A percentile compares a stretch with the other conserved stretches of the same genome.
phyloP scores from a whole-genome alignment of 2,329 filamentous ascomycete genomes.

The Alternaria incomplexa region DNA sequence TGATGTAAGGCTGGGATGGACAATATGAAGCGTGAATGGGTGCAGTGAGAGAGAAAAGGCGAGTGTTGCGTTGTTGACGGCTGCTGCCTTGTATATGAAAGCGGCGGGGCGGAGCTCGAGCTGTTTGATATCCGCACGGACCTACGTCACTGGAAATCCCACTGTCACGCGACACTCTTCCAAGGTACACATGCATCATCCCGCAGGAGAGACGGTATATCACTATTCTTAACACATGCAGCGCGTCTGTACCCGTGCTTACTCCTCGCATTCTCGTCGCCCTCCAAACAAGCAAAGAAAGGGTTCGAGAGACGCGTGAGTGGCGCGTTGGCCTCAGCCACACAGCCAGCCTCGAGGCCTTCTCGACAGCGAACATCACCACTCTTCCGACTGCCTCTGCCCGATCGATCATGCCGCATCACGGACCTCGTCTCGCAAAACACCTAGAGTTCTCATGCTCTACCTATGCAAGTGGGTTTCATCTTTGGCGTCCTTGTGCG shows the following conservation, averaged over 20 bases:
- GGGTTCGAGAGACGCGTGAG: neutral
- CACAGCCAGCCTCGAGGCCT: neutral
- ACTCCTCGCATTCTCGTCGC: neutral
- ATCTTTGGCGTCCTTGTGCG: neutral
- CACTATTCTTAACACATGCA: neutral
- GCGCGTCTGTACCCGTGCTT: neutral
- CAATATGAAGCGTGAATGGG: neutral
- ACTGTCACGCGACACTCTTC: constrained; percentile 6
- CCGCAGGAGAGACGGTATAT: neutral
- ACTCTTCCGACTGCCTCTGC: neutral
- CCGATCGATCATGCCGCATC: neutral
- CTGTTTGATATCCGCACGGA: constrained; percentile 13
- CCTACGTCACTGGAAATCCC: constrained; percentile 19
- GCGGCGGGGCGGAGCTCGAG: constrained; percentile 6
- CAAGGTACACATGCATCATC: constrained; percentile 4
- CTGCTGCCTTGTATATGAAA: constrained; percentile 20
- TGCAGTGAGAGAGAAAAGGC: neutral
- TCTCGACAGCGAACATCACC: neutral
- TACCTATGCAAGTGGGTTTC: neutral
- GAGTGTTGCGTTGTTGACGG: neutral
- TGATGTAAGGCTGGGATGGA: neutral
- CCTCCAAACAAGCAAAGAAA: neutral
- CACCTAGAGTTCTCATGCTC: neutral
- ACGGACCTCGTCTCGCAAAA: neutral
- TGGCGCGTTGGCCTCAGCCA: neutral